These are phyloP conservation scores for Cyclanthera cordifolia DNA, from an alignment of 306 rosid species.

Conservation along the genomic window DNA sequence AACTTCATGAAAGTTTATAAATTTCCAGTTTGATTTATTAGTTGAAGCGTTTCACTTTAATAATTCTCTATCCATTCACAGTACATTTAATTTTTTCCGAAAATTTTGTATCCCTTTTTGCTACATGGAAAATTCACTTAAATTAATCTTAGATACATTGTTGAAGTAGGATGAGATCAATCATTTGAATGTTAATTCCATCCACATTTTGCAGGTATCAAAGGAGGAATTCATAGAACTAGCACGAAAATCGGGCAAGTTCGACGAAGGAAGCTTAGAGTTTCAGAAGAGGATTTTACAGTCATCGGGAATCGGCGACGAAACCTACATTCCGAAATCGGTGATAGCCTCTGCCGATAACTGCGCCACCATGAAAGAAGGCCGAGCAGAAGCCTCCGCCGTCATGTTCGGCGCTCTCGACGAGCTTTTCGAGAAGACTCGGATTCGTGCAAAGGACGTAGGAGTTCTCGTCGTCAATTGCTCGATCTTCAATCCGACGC, in stretches of 20 bases:
- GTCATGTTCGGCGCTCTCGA: conserved; percentile 94
- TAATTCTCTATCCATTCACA: no score
- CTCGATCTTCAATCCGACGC: conserved; percentile 95
- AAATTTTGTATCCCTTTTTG: no score
- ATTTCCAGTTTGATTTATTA: no score
- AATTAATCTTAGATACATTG: neutral
- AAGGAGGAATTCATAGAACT: conserved; percentile 58
- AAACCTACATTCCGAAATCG: conserved; percentile 63
- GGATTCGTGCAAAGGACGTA: conserved; percentile 68
- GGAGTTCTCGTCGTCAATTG: conserved; percentile 81
- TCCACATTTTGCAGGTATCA: conserved; percentile 35
- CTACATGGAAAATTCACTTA: no score
- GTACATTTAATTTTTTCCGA: no score
- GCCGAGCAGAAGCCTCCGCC: conserved; percentile 66
- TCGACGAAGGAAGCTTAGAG: conserved; percentile 48
- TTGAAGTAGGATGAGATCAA: neutral
- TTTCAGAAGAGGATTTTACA: conserved; percentile 55
- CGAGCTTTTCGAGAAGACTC: conserved; percentile 74
- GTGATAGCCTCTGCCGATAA: conserved; percentile 39
- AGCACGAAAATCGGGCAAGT: conserved; percentile 72
- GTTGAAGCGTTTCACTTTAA: no score
- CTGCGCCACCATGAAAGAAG: conserved; percentile 85
- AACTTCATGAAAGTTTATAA: no score
- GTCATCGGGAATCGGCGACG: conserved; percentile 85
- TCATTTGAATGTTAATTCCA: neutral